phyloP scores from a whole-genome alignment of 805 yeast species.

The Sugiyamaella smithiae region DNA sequence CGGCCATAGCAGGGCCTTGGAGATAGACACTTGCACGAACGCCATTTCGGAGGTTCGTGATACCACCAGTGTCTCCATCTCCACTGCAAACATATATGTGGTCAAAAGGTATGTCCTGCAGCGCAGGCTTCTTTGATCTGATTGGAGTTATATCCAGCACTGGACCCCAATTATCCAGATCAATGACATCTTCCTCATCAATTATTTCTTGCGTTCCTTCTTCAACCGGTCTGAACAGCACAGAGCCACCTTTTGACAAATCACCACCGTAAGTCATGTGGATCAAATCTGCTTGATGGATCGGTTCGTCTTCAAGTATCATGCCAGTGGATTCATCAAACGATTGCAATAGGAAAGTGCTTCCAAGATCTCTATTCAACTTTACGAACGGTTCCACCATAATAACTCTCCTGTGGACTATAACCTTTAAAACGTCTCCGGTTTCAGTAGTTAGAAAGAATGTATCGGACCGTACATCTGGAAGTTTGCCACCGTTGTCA shows the following conservation, averaged over 20 bases:
- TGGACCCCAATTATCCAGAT: constrained; percentile 49
- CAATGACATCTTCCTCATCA: constrained; percentile 5
- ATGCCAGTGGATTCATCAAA: constrained; percentile 20
- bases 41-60: constrained; percentile 17
- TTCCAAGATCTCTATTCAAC: constrained; percentile 32
- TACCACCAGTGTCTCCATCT: constrained; percentile 13
- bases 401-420: constrained; percentile 14
- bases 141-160: constrained; percentile 36
- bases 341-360: constrained; percentile 29
- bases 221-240: constrained; percentile 33
- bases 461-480: constrained; percentile 15
- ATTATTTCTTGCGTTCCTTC: constrained; percentile 22
- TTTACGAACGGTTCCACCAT: constrained; percentile 27
- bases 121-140: neutral
- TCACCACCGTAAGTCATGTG: constrained; percentile 41
- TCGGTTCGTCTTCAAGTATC: constrained; percentile 9
- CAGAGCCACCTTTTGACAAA: constrained; percentile 39
- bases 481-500: neutral
- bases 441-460: constrained; percentile 29
- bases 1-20: constrained; percentile 16
- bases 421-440: constrained; percentile 13
- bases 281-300: constrained; percentile 10
- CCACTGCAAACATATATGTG: constrained; percentile 21
- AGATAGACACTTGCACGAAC: constrained; percentile 13
- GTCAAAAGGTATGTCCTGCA: neutral